Conservation (phyloP, 2,329 filamentous ascomycete species). For the Verticillium nonalfalfae region DNA sequence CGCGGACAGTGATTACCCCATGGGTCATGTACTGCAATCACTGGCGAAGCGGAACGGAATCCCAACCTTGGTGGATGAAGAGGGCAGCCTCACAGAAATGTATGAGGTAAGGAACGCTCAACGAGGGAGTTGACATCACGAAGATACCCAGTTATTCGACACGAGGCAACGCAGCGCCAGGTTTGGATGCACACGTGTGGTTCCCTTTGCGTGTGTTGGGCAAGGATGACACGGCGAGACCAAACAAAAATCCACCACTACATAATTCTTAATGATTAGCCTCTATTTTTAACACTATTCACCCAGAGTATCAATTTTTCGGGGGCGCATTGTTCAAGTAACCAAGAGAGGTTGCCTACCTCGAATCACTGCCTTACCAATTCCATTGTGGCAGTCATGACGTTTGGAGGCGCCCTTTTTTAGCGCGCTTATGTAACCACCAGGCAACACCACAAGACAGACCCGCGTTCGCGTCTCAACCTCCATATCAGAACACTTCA, state of each 20-base stretch:
- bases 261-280: background rate
- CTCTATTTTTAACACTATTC: background rate
- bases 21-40: conserved; percentile 55
- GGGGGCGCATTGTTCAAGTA: background rate
- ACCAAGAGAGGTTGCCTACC: no score
- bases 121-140: background rate
- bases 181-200: background rate
- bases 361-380: no score
- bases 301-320: background rate
- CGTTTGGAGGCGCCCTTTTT: background rate
- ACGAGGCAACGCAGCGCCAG: background rate
- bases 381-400: background rate
- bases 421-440: background rate
- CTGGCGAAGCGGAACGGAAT: conserved; percentile 41
- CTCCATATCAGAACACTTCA: background rate
- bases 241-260: no score
- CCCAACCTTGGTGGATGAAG: conserved; percentile 10
- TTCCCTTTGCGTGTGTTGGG: background rate
- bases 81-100: conserved; percentile 21
- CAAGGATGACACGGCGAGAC: background rate
- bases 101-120: conserved; percentile 9
- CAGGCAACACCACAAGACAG: background rate
- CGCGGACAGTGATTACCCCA: conserved; percentile 59
- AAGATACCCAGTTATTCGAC: background rate
- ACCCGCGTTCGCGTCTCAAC: no score